Conservation (phyloP, 441 rosid genomes). For the Kokia cookei region DNA sequence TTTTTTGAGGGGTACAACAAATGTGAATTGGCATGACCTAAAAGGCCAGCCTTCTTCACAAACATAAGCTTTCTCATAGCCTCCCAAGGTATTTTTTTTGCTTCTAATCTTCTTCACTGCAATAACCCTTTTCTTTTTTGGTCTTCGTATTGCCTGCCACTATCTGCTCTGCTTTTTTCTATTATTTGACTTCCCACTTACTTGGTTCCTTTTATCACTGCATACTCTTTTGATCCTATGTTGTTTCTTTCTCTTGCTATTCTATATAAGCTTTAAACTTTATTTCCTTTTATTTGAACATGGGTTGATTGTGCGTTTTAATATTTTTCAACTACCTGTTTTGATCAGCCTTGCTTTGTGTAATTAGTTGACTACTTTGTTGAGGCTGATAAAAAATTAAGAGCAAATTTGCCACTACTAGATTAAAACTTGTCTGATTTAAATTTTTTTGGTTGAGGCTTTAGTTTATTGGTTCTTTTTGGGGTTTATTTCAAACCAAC, state of each 20-base stretch:
- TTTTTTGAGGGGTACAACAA: neutral
- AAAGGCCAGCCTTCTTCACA: conserved; percentile 1
- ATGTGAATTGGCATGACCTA: neutral
- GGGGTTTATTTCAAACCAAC: conserved; percentile 7
- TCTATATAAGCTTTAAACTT: conserved; percentile 5
- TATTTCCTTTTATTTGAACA: neutral
- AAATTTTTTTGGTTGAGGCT: neutral
- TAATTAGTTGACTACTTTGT: conserved; percentile 2
- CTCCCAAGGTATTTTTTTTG: conserved; percentile 17
- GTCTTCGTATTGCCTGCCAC: conserved; percentile 15
- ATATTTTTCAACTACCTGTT: neutral
- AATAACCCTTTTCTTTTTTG: neutral
- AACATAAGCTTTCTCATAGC: conserved; percentile 20
- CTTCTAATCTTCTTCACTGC: conserved; percentile 13
- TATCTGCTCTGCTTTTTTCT: conserved; percentile 2
- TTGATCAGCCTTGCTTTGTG: conserved; percentile 7
- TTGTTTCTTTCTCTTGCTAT: neutral
- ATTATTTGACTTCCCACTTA: conserved; percentile 1
- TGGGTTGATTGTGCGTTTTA: conserved; percentile 14
- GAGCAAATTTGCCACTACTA: conserved; percentile 6
- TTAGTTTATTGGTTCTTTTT: neutral
- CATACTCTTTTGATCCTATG: neutral
- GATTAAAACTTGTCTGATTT: conserved; percentile 10
- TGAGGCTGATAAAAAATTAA: neutral
- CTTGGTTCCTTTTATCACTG: neutral